These are phyloP conservation scores for Pugionium cornutum DNA, from an alignment of 345 rosid species.

Conservation along the genomic window DNA sequence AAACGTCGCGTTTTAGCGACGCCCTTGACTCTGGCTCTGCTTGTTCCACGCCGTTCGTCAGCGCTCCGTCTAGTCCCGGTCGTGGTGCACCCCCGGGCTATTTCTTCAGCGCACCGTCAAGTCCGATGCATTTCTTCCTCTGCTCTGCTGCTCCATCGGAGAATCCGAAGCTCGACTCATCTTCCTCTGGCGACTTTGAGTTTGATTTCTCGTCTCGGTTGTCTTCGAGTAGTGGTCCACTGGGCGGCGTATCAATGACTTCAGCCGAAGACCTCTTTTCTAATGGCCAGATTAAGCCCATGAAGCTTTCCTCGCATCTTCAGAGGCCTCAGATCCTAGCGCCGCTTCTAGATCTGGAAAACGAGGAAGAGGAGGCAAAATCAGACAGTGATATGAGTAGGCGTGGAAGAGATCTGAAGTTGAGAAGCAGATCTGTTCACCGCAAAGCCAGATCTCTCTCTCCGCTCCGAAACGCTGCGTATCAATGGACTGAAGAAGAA, in stretches of 20 bases:
- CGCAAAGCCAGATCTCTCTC: slow-evolving; percentile 92
- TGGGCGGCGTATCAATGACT: slow-evolving; percentile 66
- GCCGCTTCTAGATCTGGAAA: slow-evolving; percentile 71
- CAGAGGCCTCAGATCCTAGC: slow-evolving; percentile 73
- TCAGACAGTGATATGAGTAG: not conserved
- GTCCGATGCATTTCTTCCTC: slow-evolving; percentile 86
- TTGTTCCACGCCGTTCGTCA: slow-evolving; percentile 95
- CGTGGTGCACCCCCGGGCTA: slow-evolving; percentile 59
- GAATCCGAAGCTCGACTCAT: slow-evolving; percentile 20
- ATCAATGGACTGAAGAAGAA: slow-evolving; percentile 43
- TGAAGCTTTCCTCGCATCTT: slow-evolving; percentile 87
- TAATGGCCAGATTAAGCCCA: slow-evolving; percentile 90
- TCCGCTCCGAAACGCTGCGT: slow-evolving; percentile 56
- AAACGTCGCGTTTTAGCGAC: slow-evolving; percentile 38
- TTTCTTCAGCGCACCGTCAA: slow-evolving; percentile 89
- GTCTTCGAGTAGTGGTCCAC: slow-evolving; percentile 44
- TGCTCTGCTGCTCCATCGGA: slow-evolving; percentile 36
- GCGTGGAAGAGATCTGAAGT: slow-evolving; percentile 74
- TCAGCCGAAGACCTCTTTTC: slow-evolving; percentile 93
- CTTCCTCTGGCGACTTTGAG: slow-evolving; percentile 60
- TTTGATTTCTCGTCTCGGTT: slow-evolving; percentile 80
- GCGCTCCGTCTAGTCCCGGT: slow-evolving; percentile 97
- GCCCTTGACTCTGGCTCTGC: slow-evolving; percentile 36
- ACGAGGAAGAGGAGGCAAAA: slow-evolving; percentile 46
- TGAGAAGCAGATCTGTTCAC: slow-evolving; percentile 63